Conservation (phyloP, 2,329 filamentous ascomycete genomes). For the Madurella fahalii region DNA sequence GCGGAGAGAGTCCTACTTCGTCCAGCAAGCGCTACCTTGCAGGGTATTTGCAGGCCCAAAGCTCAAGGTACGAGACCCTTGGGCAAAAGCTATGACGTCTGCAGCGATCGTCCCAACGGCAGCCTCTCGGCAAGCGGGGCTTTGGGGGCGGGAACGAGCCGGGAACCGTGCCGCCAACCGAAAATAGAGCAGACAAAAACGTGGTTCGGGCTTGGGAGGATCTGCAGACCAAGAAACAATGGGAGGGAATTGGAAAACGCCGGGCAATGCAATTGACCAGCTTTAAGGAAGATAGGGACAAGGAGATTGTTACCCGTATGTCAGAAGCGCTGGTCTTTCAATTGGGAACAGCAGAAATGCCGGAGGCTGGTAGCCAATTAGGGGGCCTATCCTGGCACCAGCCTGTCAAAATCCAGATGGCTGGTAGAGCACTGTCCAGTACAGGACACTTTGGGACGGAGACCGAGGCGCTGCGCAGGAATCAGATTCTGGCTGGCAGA, state of each 20-base stretch:
- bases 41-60: too few relatives aligned
- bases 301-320: not conserved
- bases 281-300: not conserved
- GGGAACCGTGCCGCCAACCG: conserved; percentile 4
- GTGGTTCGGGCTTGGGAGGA: not conserved
- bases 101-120: not conserved
- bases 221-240: too few relatives aligned
- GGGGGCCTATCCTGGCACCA: not conserved
- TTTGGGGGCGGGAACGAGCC: conserved; percentile 7
- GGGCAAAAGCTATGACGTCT: not conserved
- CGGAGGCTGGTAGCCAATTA: conserved; percentile 12
- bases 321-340: not conserved
- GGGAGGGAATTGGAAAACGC: too few relatives aligned
- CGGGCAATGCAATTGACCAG: not conserved
- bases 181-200: not conserved
- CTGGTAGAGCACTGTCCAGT: too few relatives aligned
- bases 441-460: not conserved
- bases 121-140: conserved; percentile 3
- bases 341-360: not conserved
- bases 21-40: too few relatives aligned
- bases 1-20: too few relatives aligned
- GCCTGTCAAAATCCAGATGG: not conserved
- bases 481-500: too few relatives aligned
- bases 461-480: too few relatives aligned
- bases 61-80: too few relatives aligned